Base-by-base conservation (phyloP, 2,329 filamentous ascomycete genomes). In the Colletotrichum horii region DNA sequence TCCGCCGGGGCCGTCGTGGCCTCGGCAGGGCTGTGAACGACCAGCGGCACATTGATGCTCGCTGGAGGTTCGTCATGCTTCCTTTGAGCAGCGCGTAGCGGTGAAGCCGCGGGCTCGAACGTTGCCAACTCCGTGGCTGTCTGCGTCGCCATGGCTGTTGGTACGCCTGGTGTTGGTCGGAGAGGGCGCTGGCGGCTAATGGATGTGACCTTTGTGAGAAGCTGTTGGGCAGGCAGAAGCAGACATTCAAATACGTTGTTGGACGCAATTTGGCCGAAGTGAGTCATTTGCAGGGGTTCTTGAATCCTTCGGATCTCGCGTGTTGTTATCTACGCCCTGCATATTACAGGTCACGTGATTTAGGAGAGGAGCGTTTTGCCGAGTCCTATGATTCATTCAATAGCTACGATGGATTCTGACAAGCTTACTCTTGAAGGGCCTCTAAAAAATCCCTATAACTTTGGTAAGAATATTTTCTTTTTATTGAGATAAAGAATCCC, bases 21-120 rank as follows among this genome's bases (percentile, higher is more conserved):
- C 22, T 38, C 61, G n/a, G 24, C n/a, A 16, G 34, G 16, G 19
- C 19, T 9, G 32, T 36, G 61, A 4, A 8, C 16, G 8, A 24
- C 22, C 11, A 14, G n/a, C 8, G 61, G 36, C 16, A 34, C 22
- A 16, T 12, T 16, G 2, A 11, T 5, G n/a, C 14, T 16, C 22
- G 15, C 16, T 0, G 61, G 14, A 12, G n/a, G 5, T 22, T 64
- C 34, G 7, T 64, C 2, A 5, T 1, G 1, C 15, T 64, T 64
- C 1, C 61, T 32, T 1, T 4, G 15, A 1, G 3, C 43, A 8
- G n/a, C 1, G 2, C 2, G 43, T 52, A 8, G n/a, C n/a, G 43
- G 11, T 2, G 3, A 7, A 52, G 43, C 43, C 3, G n/a, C 43
- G 2, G 43, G 43, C 11, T 52, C 11, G 6, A 22, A 52, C 4